Evolutionary conservation across 108 stramenopile species (phyloP).

Genomic region (Stephanodiscus minutulus): DNA sequence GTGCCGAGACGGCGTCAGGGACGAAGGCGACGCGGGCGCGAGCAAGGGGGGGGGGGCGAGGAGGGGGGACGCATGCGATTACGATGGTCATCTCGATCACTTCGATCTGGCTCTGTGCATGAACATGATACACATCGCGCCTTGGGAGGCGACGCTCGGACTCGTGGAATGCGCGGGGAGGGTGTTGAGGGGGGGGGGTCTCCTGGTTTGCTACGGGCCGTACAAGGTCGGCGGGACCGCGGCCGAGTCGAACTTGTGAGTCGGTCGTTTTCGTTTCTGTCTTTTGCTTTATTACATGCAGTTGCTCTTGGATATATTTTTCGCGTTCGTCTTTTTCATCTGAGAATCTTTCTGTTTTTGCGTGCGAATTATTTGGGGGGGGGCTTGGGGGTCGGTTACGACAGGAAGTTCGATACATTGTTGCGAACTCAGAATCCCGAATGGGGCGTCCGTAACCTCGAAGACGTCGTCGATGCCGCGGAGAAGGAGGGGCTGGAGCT

Average conservation of each 20-base stretch:
- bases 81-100: conserved; percentile 4
- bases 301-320: neutral
- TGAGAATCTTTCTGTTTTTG: neutral
- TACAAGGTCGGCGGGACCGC: conserved; percentile 68
- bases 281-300: too few species aligned
- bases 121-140: conserved; percentile 90
- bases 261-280: conserved; percentile 11
- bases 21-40: conserved; percentile 16
- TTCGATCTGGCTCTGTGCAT: conserved; percentile 71
- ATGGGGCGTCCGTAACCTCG: conserved; percentile 78
- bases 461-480: conserved; percentile 66
- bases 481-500: conserved; percentile 55
- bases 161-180: conserved; percentile 66
- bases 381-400: neutral
- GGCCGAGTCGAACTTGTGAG: conserved; percentile 80
- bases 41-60: conserved; percentile 12
- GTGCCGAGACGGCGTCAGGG: conserved; percentile 14
- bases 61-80: neutral
- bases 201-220: conserved; percentile 77
- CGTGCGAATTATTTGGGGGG: neutral
- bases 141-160: conserved; percentile 82
- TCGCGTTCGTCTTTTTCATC: neutral
- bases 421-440: conserved; percentile 55
- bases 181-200: conserved; percentile 51
- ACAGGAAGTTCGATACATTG: conserved; percentile 68